Evolutionary conservation across 23 red algal genomes (phyloP).

Genomic region (Cyanidioschyzon merolae): DNA sequence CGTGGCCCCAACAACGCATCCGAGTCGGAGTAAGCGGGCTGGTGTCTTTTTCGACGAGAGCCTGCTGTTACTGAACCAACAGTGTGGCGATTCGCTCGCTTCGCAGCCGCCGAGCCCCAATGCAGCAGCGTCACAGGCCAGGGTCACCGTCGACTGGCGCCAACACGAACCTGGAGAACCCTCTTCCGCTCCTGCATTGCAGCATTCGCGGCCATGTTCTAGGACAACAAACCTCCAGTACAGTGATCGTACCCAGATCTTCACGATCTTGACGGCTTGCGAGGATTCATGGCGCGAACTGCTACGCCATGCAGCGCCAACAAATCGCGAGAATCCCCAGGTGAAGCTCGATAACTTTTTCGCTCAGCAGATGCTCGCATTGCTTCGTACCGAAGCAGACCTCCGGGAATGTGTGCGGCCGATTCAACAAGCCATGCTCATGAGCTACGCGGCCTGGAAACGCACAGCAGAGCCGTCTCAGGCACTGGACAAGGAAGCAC

Average conservation of each 20-base stretch:
- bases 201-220: too few species aligned
- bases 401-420: not conserved
- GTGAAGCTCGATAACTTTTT: not conserved
- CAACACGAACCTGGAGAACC: too few species aligned
- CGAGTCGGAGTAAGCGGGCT: not conserved
- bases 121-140: too few species aligned
- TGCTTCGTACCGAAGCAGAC: not conserved
- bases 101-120: too few species aligned
- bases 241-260: not conserved
- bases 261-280: not conserved
- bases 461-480: not conserved
- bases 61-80: not conserved
- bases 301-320: not conserved
- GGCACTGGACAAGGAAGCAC: not conserved
- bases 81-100: too few species aligned
- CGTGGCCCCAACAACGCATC: not conserved
- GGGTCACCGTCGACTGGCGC: too few species aligned
- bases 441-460: not conserved
- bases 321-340: not conserved
- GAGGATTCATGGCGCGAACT: not conserved
- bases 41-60: not conserved
- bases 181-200: too few species aligned
- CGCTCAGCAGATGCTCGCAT: not conserved
- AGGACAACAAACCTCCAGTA: too few species aligned
- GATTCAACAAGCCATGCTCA: not conserved